These are phyloP conservation scores for Glycine soja DNA, from an alignment of 306 rosid species.

Conservation along the genomic window DNA sequence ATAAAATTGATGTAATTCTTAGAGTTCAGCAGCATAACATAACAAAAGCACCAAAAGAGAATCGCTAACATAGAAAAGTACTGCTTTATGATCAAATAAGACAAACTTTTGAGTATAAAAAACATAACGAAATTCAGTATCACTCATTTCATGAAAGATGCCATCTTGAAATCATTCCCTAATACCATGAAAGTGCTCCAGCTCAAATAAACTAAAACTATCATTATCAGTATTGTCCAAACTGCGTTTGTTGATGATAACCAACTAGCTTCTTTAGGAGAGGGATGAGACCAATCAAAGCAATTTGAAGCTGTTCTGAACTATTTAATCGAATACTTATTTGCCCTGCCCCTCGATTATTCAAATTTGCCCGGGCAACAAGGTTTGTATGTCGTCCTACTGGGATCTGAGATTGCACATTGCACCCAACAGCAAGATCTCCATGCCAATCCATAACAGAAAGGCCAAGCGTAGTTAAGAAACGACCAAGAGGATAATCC, in stretches of 20 bases:
- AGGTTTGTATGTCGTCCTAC: constrained; percentile 80
- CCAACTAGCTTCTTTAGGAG: constrained; percentile 65
- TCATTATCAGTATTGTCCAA: constrained; percentile 54
- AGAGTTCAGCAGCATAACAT: constrained; percentile 53
- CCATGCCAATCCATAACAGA: constrained; percentile 99
- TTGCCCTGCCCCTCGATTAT: constrained; percentile 95
- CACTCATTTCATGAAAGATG: constrained; percentile 53
- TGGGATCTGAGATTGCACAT: constrained; percentile 89
- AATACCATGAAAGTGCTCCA: constrained; percentile 51
- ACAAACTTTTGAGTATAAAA: constrained; percentile 43
- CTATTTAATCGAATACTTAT: constrained; percentile 84
- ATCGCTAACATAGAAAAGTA: constrained; percentile 56
- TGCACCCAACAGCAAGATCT: constrained; percentile 94
- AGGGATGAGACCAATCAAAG: constrained; percentile 78
- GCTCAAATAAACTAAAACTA: constrained; percentile 49
- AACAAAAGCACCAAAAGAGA: constrained; percentile 56
- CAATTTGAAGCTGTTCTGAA: constrained; percentile 93
- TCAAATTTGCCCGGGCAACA: constrained; percentile 83
- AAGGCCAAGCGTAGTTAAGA: constrained; percentile 82
- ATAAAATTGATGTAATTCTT: constrained; percentile 51
- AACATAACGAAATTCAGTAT: constrained; percentile 44
- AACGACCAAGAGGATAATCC: constrained; percentile 86
- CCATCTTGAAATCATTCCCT: constrained; percentile 49
- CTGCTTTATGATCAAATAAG: constrained; percentile 45
- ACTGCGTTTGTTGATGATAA: constrained; percentile 68